Base-by-base conservation (phyloP, 192 early-diverging fungal genomes). In the Coemansia sp. region DNA sequence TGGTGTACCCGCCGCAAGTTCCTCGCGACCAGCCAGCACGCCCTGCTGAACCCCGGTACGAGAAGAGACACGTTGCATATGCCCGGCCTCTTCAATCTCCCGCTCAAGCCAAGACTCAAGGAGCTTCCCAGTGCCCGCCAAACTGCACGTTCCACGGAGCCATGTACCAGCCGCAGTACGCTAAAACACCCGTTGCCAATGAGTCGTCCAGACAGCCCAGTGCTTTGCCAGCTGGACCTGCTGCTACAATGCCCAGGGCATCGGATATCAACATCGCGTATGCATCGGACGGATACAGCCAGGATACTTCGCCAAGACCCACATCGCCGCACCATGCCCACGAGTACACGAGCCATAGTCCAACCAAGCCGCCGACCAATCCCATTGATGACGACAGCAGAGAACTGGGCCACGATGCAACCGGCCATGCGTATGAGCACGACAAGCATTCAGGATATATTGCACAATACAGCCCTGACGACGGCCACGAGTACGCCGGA, bases 231-330 rank as follows among this genome's bases (percentile, higher is more conserved):
- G 29, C 5, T 32, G 32, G 32, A 35, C 32, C 6, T 35, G 32
- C 57, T 11, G 12, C 24, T 48, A 11, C 23, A 45, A 21, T 14
- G 11, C 24, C 14, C 23, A n/a, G 10, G 2, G 9, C 35, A 2
- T 35, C 17, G 17, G 24, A 23, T 21, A 6, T 51, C 10, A 32
- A 62, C 48, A 29, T 32, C 9, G 60, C 60, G 12, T 62, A 51
- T 38, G 48, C 17, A 1, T 21, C 60, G 1, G 60, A 37, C 7
- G 60, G 49, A 0, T 62, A 62, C 35, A 62, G 60, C 21, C 60
- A 21, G 10, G 48, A 62, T 12, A 62, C 51, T 21, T 51, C 60
- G 2, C 60, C 60, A 11, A 25, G 60, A 14, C 48, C 60, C 19
- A 32, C 17, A 2, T 48, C 32, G 17, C 48, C 15, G 12, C 29